phyloP scores from a whole-genome alignment of 2,329 filamentous ascomycete genomes.

The Ceratocystiopsis minuta region DNA sequence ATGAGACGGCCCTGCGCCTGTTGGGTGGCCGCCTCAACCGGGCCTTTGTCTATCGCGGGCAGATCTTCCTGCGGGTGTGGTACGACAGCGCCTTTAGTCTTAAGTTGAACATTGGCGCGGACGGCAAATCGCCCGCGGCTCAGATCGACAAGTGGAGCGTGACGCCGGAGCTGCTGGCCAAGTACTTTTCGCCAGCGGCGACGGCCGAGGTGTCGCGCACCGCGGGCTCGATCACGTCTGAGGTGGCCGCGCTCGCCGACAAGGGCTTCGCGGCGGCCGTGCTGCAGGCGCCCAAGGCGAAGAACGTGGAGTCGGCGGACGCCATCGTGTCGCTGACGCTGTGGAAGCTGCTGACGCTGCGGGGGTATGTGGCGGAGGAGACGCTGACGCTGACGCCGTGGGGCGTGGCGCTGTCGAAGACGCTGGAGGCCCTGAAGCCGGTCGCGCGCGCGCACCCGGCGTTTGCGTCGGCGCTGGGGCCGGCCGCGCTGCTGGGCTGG shows the following conservation, averaged over 20 bases:
- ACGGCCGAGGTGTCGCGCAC: too few species aligned
- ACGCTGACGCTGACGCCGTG: constrained; percentile 65
- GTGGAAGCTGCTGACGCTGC: constrained; percentile 78
- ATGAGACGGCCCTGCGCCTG: constrained; percentile 60
- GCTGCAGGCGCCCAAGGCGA: constrained; percentile 37
- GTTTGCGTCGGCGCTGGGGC: constrained; percentile 39
- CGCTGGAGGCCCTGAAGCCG: constrained; percentile 44
- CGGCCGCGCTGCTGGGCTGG: constrained; percentile 65
- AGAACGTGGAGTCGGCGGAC: constrained; percentile 40
- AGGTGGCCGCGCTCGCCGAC: constrained; percentile 51
- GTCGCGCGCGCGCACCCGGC: constrained; percentile 26
- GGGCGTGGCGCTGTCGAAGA: constrained; percentile 61
- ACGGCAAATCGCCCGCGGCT: constrained; percentile 1
- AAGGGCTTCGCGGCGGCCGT: constrained; percentile 52
- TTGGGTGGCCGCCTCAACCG: constrained; percentile 65
- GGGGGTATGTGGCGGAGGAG: constrained; percentile 59
- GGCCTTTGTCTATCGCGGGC: constrained; percentile 57
- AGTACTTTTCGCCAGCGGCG: constrained; percentile 25
- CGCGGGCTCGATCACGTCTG: constrained; percentile 32
- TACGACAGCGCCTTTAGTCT: constrained; percentile 54
- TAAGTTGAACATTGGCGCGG: constrained; percentile 38
- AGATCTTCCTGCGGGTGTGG: constrained; percentile 67
- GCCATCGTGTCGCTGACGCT: constrained; percentile 54
- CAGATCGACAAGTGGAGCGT: constrained; percentile 52
- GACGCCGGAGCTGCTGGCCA: constrained; percentile 35